Percentiles rank a stretch among this genome's conserved stretches.
phyloP scores from a whole-genome alignment of 192 early-diverging fungal genomes.

The Chytriomyces sp. region DNA sequence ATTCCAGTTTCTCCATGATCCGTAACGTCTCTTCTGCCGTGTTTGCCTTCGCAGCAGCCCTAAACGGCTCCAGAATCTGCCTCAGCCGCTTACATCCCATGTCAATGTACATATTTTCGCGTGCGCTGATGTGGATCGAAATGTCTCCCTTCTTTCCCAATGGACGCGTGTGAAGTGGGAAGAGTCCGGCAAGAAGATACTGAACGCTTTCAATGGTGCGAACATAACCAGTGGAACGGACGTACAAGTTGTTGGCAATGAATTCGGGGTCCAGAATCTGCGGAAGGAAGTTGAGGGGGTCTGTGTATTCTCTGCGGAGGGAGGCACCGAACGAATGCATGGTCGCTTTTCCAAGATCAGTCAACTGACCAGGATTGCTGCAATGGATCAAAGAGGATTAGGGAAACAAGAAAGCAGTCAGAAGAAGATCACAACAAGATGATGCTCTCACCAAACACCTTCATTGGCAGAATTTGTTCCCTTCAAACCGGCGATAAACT shows the following conservation, averaged over 20 bases:
- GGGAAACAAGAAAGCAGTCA: not conserved
- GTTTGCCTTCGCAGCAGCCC: not conserved
- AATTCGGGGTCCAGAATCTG: conserved; percentile 14
- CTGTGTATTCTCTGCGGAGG: conserved; percentile 17
- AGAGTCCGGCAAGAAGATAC: conserved; percentile 65
- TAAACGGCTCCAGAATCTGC: conserved; percentile 34
- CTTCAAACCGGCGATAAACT: not conserved
- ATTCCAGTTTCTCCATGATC: conserved; percentile 29
- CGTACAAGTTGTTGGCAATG: conserved; percentile 33
- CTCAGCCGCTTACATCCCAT: conserved; percentile 9
- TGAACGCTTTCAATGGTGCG: conserved; percentile 74
- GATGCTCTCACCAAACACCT: conserved; percentile 1
- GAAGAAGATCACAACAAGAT: not conserved
- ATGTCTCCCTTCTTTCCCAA: conserved; percentile 14
- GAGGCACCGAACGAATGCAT: not conserved
- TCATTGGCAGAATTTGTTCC: not conserved
- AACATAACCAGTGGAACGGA: conserved; percentile 63
- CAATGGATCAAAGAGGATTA: not conserved
- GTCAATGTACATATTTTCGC: conserved; percentile 36
- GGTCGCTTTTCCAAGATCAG: conserved; percentile 22
- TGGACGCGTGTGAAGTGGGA: conserved; percentile 46
- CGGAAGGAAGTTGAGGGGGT: not conserved
- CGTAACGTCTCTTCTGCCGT: not conserved
- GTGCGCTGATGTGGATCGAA: not conserved
- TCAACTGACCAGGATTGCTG: conserved; percentile 22